These are phyloP conservation scores for Zea luxurians DNA, from an alignment of 176 grass and related monocot species.

Conservation along the genomic window DNA sequence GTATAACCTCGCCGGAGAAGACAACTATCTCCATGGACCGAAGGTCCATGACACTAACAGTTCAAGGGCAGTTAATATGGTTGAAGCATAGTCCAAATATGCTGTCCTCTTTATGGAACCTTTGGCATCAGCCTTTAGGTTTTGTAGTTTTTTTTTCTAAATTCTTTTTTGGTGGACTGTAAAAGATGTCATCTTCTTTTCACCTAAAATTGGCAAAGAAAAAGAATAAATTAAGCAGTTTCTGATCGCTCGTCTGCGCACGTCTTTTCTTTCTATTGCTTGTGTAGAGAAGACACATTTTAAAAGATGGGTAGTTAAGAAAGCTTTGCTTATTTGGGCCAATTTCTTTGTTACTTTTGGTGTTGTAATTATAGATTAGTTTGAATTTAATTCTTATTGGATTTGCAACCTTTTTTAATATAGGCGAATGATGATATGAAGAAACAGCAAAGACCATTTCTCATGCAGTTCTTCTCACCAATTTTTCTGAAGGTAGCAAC, in stretches of 20 bases:
- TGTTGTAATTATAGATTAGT: slow-evolving; percentile 5
- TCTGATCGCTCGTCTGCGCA: background rate
- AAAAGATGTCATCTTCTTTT: background rate
- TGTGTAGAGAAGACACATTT: slow-evolving; percentile 1
- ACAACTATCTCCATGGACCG: too few relatives aligned
- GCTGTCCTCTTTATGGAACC: background rate
- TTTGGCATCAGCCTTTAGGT: background rate
- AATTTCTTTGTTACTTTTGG: background rate
- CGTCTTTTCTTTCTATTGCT: background rate
- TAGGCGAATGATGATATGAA: slow-evolving; percentile 83
- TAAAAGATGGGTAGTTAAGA: background rate
- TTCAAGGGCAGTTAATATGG: background rate
- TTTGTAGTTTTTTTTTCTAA: background rate
- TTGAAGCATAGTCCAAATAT: background rate
- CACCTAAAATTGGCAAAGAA: background rate
- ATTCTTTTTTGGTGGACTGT: background rate
- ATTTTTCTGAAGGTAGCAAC: slow-evolving; percentile 88
- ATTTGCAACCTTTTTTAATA: slow-evolving; percentile 11
- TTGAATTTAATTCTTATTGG: slow-evolving; percentile 11
- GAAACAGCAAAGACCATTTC: slow-evolving; percentile 77
- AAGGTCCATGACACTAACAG: too few relatives aligned
- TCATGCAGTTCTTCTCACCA: slow-evolving; percentile 89
- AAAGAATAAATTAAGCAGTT: background rate
- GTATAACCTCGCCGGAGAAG: too few relatives aligned
- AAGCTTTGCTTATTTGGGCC: slow-evolving; percentile 9